Evolutionary conservation across 2,329 filamentous ascomycete species (phyloP).

Genomic region (Fusarium luffae): DNA sequence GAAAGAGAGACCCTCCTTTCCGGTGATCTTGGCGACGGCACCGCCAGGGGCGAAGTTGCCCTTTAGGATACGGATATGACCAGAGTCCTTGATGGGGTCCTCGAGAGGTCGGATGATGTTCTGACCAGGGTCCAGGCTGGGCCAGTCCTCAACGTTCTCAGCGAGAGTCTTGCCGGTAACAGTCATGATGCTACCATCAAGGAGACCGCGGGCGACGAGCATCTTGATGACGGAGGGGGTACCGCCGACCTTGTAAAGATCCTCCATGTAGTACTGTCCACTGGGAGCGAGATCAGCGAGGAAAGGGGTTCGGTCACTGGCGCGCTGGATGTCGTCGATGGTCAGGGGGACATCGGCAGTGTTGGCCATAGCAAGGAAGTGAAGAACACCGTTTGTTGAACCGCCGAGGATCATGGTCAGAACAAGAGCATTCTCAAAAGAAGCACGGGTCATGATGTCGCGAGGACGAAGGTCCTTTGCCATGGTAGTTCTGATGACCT

Average conservation of each 20-base stretch:
- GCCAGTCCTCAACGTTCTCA: conserved; percentile 82
- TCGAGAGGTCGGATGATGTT: conserved; percentile 86
- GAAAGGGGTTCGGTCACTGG: conserved; percentile 85
- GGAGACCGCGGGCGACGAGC: conserved; percentile 77
- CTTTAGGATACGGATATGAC: conserved; percentile 87
- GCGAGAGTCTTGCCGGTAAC: conserved; percentile 86
- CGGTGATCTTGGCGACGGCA: conserved; percentile 95
- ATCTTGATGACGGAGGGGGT: conserved; percentile 88
- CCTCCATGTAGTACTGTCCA: conserved; percentile 88
- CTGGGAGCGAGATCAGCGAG: conserved; percentile 87
- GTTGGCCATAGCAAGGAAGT: conserved; percentile 90
- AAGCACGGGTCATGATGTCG: conserved; percentile 80
- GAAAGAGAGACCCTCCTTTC: conserved; percentile 89
- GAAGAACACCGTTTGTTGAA: conserved; percentile 88
- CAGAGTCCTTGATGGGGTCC: conserved; percentile 79
- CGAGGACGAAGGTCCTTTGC: conserved; percentile 83
- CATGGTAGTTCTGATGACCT: conserved; percentile 82
- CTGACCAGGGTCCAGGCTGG: conserved; percentile 81
- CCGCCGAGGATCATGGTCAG: conserved; percentile 94
- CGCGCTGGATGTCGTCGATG: conserved; percentile 84
- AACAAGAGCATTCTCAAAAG: conserved; percentile 89
- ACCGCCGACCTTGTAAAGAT: conserved; percentile 86
- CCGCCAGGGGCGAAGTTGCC: conserved; percentile 91
- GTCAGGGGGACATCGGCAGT: conserved; percentile 81
- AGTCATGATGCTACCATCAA: conserved; percentile 82